Evolutionary conservation across 768 basidiomycete genomes (phyloP), one percentile per base, ranked within the genome.

Genomic region (Hydnomerulius pinastri): DNA sequence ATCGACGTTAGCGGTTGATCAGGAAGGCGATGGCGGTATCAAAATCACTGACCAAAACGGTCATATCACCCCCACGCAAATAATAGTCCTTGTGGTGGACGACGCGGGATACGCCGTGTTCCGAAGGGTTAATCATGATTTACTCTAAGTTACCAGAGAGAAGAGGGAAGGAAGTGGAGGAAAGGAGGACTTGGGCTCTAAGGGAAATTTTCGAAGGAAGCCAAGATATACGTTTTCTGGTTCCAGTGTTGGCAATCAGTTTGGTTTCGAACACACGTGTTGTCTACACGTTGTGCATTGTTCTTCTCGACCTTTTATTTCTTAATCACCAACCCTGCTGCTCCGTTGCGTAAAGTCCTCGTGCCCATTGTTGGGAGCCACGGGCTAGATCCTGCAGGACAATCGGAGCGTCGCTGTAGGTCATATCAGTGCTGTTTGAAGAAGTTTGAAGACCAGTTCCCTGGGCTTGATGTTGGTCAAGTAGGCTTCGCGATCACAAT

Each of bases 391-490:
- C 28, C 23, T 33, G 50, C 25, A 38, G 18, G 23, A 39, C 38
- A 39, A 39, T 54, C 49, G 54, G 20, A 45, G 49, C 21, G 9
- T 43, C 55, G 15, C 36, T 46, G 44, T n/a, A 35, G 33, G 33
- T 36, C 44, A 46, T 29, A 35, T 20, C 33, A 36, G 32, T 24
- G 21, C 15, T 17, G 32, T 48, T 41, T 95, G 51, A 87, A 90
- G 50, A 83, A 86, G 67, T 95, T 95, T 56, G 85, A 92, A 70
- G 86, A 72, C 65, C 82, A 90, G 50, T 95, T 93, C 66, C 92
- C 92, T 0, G 92, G 87, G 45, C 78, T 95, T 53, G 84, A 85
- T 46, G 70, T 79, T 50, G 70, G 71, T 11, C 62, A 59, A 48
- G 78, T 78, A 61, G 30, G 73, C 53, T 8, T 44, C n/a, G 28